Conservation (phyloP, 306 rosid species). For the Macrotyloma uniflorum region DNA sequence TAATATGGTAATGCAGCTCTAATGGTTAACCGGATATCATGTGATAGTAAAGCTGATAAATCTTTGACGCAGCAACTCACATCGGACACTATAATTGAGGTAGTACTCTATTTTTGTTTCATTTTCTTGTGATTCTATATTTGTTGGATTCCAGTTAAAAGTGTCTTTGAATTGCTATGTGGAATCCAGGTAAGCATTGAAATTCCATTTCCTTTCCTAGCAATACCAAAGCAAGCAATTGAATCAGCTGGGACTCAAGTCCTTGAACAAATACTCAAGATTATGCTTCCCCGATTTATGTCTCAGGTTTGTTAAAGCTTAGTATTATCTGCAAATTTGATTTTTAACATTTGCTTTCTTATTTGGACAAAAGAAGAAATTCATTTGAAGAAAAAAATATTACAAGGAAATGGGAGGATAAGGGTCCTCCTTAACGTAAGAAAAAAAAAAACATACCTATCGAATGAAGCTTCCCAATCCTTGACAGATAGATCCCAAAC, state of each 20-base stretch:
- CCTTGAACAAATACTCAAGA: constrained; percentile 82
- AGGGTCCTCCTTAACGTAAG: neutral
- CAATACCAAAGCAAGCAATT: constrained; percentile 80
- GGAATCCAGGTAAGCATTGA: constrained; percentile 79
- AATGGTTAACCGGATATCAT: constrained; percentile 90
- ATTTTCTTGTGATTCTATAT: constrained; percentile 14
- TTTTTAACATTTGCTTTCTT: neutral
- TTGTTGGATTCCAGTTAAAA: neutral
- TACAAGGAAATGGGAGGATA: neutral
- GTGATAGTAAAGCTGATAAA: constrained; percentile 52
- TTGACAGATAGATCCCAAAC: neutral
- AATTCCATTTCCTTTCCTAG: constrained; percentile 75
- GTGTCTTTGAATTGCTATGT: constrained; percentile 36
- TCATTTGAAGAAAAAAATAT: neutral
- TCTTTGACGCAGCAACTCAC: constrained; percentile 63
- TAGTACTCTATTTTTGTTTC: constrained; percentile 30
- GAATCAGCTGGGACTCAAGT: constrained; percentile 96
- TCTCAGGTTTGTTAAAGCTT: constrained; percentile 69
- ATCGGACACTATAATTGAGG: constrained; percentile 93
- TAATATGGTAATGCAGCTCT: constrained; percentile 92
- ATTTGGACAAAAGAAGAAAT: constrained; percentile 6
- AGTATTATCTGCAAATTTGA: neutral
- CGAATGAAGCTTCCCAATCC: neutral
- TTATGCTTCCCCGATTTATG: constrained; percentile 94
- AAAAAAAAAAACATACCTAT: neutral